Base-by-base conservation (phyloP, 2,329 filamentous ascomycete species). In the Neopestalotiopsis clavispora region DNA sequence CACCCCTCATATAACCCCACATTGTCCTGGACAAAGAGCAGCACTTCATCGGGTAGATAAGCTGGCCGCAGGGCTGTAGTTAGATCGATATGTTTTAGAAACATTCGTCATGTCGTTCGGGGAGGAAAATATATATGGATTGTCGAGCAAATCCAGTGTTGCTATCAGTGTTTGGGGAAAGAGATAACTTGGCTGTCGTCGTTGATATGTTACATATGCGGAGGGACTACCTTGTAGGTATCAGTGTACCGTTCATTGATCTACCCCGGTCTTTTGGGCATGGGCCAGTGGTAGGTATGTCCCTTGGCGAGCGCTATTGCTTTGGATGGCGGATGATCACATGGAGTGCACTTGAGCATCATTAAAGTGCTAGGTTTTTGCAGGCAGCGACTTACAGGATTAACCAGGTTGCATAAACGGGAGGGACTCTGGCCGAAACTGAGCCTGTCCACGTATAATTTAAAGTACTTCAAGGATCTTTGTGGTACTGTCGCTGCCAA, bases 1-100 rank as follows among this genome's bases (percentile, higher is more conserved):
- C 87, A 97, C 94, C 96, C 96, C 87, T 98, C 94, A 84, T 99
- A 99, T 71, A 99, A 86, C 74, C 96, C 96, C 76, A 99, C 95
- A 80, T 94, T 95, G 86, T 98, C 95, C 84, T 98, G 95, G 69
- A 99, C 95, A 83, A 97, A 98, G 70, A 99, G 88, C 67, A 98
- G 86, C 74, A 94, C 92, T 87, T 99, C 96, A 86, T 98, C 96
- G 77, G 94, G 92, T 74, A 97, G 89, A 79, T 98, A 92, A 71
- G 92, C 92, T 76, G 96, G 96, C 86, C 96, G 93, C 79, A 98
- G 89, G 79, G 96, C 96, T 84, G 95, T 97, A 69, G 96, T 99
- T 77, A 99, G 89, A 83, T 99, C 95, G 80, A 98, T 89, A 76
- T 92, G 90, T 87, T 97, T 95, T 87, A 98, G 87, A 89, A 97